Conservation (phyloP, 148 eudicot species). For the Chenopodium formosanum region DNA sequence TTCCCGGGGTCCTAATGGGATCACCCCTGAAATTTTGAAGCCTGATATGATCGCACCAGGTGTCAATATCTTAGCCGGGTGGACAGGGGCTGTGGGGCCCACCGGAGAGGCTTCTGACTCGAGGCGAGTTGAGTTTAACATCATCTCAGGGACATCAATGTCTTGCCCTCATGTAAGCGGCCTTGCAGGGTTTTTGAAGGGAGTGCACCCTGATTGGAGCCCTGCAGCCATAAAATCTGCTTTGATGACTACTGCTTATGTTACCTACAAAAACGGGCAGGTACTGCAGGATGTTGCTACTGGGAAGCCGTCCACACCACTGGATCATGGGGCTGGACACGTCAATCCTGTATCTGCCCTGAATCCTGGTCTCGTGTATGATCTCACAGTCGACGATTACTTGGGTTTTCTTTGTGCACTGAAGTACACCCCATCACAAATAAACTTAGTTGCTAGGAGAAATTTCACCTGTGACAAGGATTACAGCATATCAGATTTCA, state of each 20-base stretch:
- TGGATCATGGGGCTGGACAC: constrained; percentile 64
- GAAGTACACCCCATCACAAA: constrained; percentile 44
- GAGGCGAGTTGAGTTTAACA: constrained; percentile 51
- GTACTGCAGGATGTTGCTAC: constrained; percentile 40
- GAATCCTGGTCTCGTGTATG: constrained; percentile 60
- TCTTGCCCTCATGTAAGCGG: constrained; percentile 71
- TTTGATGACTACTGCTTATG: constrained; percentile 62
- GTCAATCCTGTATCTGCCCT: constrained; percentile 62
- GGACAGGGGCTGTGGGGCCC: constrained; percentile 52
- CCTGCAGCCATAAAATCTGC: constrained; percentile 64
- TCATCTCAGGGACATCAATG: constrained; percentile 66
- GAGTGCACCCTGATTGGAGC: constrained; percentile 59
- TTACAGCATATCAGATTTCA: constrained; percentile 42
- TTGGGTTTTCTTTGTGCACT: constrained; percentile 53
- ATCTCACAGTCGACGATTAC: constrained; percentile 45
- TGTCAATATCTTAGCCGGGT: constrained; percentile 64
- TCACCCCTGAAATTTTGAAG: constrained; percentile 54
- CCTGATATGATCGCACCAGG: constrained; percentile 72
- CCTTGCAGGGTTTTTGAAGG: constrained; percentile 56
- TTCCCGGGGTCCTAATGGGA: constrained; percentile 57
- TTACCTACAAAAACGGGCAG: constrained; percentile 43
- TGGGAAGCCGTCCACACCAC: constrained; percentile 54
- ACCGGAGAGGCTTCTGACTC: constrained; percentile 43
- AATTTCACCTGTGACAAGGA: constrained; percentile 41
- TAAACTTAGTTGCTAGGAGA: constrained; percentile 42